Conservation (phyloP, 345 rosid species). For the Durio zibethinus region DNA sequence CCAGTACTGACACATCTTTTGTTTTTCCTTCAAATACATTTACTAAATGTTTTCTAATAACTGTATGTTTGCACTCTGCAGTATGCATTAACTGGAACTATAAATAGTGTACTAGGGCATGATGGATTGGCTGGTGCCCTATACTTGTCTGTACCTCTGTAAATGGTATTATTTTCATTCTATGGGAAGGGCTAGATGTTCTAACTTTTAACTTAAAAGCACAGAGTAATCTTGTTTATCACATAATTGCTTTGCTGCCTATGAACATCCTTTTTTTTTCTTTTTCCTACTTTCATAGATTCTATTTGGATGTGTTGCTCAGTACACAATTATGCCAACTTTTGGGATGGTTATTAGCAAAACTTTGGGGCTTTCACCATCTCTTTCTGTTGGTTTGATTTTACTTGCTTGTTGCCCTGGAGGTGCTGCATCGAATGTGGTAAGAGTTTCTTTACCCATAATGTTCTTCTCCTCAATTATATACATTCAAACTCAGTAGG, state of each 20-base stretch:
- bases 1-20: no score
- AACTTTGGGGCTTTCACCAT: slow-evolving; percentile 51
- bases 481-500: background rate
- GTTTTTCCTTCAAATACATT: background rate
- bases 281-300: slow-evolving; percentile 34
- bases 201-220: background rate
- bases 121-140: background rate
- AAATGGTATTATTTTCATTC: background rate
- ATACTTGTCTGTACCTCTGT: background rate
- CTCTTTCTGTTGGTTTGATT: slow-evolving; percentile 65
- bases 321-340: slow-evolving; percentile 61
- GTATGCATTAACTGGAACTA: background rate
- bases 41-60: background rate
- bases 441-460: slow-evolving; percentile 26
- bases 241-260: background rate
- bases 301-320: slow-evolving; percentile 59
- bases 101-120: background rate
- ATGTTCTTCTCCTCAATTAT: background rate
- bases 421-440: slow-evolving; percentile 76
- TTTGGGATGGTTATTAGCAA: slow-evolving; percentile 44
- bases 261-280: background rate
- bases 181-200: background rate
- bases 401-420: slow-evolving; percentile 66
- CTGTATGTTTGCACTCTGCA: no score
- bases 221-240: background rate